Evolutionary conservation across 2,329 filamentous ascomycete genomes (phyloP).

Genomic region (Claviceps quebecensis): DNA sequence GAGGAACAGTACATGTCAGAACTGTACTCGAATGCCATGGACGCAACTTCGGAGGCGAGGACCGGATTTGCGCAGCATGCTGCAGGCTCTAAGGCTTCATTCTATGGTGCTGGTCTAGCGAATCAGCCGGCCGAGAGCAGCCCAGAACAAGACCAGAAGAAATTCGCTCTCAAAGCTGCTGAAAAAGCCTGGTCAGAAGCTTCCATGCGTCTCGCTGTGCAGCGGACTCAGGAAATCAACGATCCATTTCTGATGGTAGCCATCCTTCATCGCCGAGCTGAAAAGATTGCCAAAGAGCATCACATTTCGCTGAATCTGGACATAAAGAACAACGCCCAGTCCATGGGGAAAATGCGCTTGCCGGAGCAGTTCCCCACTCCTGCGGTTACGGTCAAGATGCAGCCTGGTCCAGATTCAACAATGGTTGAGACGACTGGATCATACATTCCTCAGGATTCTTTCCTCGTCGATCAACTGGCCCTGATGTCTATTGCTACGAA

Average conservation of each 20-base stretch:
- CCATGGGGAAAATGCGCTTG: constrained; percentile 33
- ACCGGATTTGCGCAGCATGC: constrained; percentile 38
- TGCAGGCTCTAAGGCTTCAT: constrained; percentile 39
- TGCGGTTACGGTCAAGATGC: constrained; percentile 38
- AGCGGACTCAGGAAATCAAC: constrained; percentile 53
- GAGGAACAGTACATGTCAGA: constrained; percentile 73
- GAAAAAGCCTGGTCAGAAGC: constrained; percentile 53
- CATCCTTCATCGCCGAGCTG: constrained; percentile 42
- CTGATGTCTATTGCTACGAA: constrained; percentile 73
- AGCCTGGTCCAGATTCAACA: constrained; percentile 46
- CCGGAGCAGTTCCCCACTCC: constrained; percentile 36
- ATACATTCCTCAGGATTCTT: constrained; percentile 62
- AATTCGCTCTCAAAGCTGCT: constrained; percentile 50
- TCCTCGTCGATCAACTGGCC: constrained; percentile 68
- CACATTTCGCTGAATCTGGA: constrained; percentile 43
- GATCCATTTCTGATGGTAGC: constrained; percentile 60
- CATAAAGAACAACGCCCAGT: constrained; percentile 30
- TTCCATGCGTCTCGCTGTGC: constrained; percentile 44
- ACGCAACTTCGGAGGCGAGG: constrained; percentile 30
- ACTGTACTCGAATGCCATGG: constrained; percentile 40
- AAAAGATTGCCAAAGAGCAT: constrained; percentile 44
- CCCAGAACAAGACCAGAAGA: constrained; percentile 40
- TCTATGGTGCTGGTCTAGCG: constrained; percentile 51
- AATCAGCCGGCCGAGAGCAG: constrained; percentile 44
- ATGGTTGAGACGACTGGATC: constrained; percentile 50